Evolutionary conservation across 805 yeast species (phyloP).

Genomic region (Ogataea ramenticola): DNA sequence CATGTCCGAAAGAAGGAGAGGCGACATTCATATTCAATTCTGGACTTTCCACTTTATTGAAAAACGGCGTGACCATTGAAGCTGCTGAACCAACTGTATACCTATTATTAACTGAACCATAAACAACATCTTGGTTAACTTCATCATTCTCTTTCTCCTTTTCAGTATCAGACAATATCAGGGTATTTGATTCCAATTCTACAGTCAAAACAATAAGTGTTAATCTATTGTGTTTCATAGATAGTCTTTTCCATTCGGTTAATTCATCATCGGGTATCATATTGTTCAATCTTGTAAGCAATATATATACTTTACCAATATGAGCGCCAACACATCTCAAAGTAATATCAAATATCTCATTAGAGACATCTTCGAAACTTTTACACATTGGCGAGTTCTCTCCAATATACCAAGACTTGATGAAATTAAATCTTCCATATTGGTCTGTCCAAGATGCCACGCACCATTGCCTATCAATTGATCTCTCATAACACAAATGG

Average conservation of each 20-base stretch:
- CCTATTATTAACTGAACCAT: constrained; percentile 6
- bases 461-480: constrained; percentile 77
- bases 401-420: constrained; percentile 55
- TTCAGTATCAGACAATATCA: constrained; percentile 20
- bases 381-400: constrained; percentile 23
- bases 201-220: constrained; percentile 67
- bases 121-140: constrained; percentile 2
- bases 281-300: constrained; percentile 64
- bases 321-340: constrained; percentile 32
- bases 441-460: constrained; percentile 89
- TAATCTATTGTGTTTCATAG: constrained; percentile 47
- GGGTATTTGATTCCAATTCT: constrained; percentile 45
- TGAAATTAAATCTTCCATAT: constrained; percentile 53
- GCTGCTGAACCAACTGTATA: constrained; percentile 21
- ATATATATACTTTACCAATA: constrained; percentile 53
- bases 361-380: constrained; percentile 49
- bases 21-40: constrained; percentile 20
- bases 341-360: constrained; percentile 61
- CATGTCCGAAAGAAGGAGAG: constrained; percentile 9
- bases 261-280: constrained; percentile 78
- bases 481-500: constrained; percentile 81
- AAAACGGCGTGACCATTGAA: constrained; percentile 7
- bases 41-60: constrained; percentile 20
- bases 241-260: constrained; percentile 69
- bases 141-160: constrained; percentile 10